A percentile compares a stretch with the other conserved stretches of the same genome.
Evolutionary conservation across 202 grass and related monocot species (phyloP).

Genomic region (Bolboschoenoplectus hybrid): DNA sequence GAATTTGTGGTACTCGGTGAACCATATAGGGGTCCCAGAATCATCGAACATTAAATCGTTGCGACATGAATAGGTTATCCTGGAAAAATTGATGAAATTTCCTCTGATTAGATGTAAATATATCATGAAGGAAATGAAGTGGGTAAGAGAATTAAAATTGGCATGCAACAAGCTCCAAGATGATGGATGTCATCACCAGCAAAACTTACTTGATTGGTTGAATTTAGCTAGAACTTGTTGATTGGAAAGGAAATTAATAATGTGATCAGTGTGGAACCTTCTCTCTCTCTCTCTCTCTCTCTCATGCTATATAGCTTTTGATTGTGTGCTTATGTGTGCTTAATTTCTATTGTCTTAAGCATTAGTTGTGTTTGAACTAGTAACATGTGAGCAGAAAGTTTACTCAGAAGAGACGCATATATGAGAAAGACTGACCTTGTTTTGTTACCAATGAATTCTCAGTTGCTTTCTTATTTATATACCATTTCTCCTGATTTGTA

Average conservation of each 20-base stretch:
- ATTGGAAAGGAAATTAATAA: not conserved
- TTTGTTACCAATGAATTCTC: not conserved
- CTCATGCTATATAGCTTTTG: not conserved
- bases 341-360: not conserved
- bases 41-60: conserved; percentile 43
- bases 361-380: not conserved
- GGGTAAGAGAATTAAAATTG: not conserved
- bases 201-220: not conserved
- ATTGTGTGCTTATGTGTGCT: conserved; percentile 15
- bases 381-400: not conserved
- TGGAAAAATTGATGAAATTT: not conserved
- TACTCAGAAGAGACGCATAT: not conserved
- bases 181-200: conserved; percentile 6
- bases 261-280: not conserved
- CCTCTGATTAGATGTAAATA: conserved; percentile 1
- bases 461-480: not conserved
- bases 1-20: conserved; percentile 45
- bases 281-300: not conserved
- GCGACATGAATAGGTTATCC: not conserved
- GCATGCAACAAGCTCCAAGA: not conserved
- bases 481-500: not conserved
- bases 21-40: conserved; percentile 49
- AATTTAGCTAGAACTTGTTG: not conserved
- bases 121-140: not conserved
- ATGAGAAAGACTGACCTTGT: not conserved